These are phyloP conservation scores for Rhodotorula paludigena DNA, from an alignment of 768 basidiomycete genomes.

Conservation along the genomic window DNA sequence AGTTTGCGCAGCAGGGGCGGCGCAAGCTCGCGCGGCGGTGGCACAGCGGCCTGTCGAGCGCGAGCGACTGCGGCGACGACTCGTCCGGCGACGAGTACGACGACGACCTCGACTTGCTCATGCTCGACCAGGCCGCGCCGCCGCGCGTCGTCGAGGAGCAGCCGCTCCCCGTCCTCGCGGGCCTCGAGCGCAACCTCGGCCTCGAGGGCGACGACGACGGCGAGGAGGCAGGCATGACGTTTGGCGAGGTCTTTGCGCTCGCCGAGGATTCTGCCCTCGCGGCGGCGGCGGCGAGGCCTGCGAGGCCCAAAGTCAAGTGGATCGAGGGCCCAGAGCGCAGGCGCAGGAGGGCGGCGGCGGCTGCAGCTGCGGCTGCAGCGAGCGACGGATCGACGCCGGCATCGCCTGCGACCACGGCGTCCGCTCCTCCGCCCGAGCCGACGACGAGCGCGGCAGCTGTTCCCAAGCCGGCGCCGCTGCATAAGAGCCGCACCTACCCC, in stretches of 20 bases:
- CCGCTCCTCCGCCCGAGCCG: too few species aligned
- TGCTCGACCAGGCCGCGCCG: not conserved
- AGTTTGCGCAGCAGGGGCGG: not conserved
- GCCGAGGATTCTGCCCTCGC: not conserved
- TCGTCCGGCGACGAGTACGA: not conserved
- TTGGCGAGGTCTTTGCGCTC: slow-evolving; percentile 9
- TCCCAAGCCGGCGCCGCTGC: too few species aligned
- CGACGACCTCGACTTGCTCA: not conserved
- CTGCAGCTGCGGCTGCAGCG: not conserved
- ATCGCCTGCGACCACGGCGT: not conserved
- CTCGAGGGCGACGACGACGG: not conserved
- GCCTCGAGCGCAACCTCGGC: slow-evolving; percentile 23
- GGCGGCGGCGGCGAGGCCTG: not conserved
- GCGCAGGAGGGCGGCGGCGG: slow-evolving; percentile 14
- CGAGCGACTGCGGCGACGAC: slow-evolving; percentile 13
- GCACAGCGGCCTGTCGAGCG: slow-evolving; percentile 8
- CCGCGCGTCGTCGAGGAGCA: not conserved
- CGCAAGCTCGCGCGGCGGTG: slow-evolving; percentile 4
- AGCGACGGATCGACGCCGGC: not conserved
- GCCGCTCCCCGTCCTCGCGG: slow-evolving; percentile 26
- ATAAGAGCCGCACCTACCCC: too few species aligned
- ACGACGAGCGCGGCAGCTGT: too few species aligned
- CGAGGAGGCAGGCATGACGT: not conserved
- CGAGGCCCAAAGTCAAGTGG: slow-evolving; percentile 21
- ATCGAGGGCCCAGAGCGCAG: slow-evolving; percentile 28